These are phyloP conservation scores for Hypomyces perniciosus DNA, from an alignment of 2,329 filamentous ascomycete species.

Conservation along the genomic window DNA sequence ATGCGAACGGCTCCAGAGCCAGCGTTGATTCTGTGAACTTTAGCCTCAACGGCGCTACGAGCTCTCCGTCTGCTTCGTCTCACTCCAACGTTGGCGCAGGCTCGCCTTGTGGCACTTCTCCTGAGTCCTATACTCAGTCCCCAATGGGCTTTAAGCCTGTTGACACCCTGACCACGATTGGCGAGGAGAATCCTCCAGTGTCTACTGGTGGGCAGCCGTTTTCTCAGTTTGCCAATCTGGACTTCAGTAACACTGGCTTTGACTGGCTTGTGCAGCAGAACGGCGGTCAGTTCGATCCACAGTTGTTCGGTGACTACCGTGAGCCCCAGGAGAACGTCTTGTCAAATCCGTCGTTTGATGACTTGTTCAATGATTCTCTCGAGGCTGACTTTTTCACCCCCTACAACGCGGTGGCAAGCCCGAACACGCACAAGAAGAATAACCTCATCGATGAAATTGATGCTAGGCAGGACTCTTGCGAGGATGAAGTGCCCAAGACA, in stretches of 20 bases:
- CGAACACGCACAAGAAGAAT: conserved; percentile 44
- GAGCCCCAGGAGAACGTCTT: conserved; percentile 82
- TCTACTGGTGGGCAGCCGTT: conserved; percentile 30
- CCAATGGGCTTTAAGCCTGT: conserved; percentile 59
- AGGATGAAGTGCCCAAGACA: conserved; percentile 53
- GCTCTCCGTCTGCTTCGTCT: conserved; percentile 59
- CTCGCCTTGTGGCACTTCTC: conserved; percentile 70
- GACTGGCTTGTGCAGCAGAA: conserved; percentile 77
- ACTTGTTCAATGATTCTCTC: conserved; percentile 70
- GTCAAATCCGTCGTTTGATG: conserved; percentile 63
- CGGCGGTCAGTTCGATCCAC: conserved; percentile 80
- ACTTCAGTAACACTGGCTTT: conserved; percentile 50
- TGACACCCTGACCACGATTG: conserved; percentile 59
- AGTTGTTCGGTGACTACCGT: conserved; percentile 86
- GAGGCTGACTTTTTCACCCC: conserved; percentile 76
- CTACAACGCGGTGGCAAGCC: conserved; percentile 59
- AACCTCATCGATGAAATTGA: conserved; percentile 76
- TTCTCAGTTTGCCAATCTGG: conserved; percentile 26
- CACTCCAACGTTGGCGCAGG: conserved; percentile 54
- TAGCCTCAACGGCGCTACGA: conserved; percentile 47
- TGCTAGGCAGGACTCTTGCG: conserved; percentile 61
- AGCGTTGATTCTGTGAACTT: conserved; percentile 47
- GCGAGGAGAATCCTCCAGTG: conserved; percentile 52
- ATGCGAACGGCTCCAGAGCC: conserved; percentile 41
- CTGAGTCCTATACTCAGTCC: conserved; percentile 68